Percentiles rank a stretch among this genome's conserved stretches.
These are phyloP conservation scores for Verticillium nubilum DNA, from an alignment of 2,329 filamentous ascomycete species.

Conservation along the genomic window DNA sequence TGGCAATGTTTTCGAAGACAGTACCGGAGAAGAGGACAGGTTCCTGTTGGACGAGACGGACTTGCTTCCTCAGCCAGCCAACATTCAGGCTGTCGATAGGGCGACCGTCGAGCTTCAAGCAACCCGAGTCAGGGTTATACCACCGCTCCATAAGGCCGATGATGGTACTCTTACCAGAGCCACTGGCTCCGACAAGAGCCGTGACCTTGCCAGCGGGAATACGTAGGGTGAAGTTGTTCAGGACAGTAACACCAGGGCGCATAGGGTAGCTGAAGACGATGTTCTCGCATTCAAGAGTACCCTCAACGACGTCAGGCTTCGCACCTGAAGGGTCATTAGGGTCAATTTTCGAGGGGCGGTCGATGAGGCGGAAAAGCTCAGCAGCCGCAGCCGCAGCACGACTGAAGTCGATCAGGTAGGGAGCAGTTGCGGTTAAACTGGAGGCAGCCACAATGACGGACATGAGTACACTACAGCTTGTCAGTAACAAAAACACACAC, in stretches of 20 bases:
- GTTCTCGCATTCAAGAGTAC: constrained; percentile 20
- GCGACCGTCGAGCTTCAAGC: constrained; percentile 37
- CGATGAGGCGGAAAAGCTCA: constrained; percentile 17
- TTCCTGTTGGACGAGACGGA: constrained; percentile 45
- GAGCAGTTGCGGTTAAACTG: constrained; percentile 12
- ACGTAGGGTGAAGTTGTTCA: constrained; percentile 25
- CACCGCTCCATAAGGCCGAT: constrained; percentile 54
- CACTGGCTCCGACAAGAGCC: constrained; percentile 37
- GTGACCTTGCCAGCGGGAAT: constrained; percentile 30
- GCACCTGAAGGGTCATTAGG: constrained; percentile 12
- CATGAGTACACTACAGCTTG: constrained; percentile 15
- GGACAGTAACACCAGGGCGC: constrained; percentile 24
- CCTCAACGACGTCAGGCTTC: constrained; percentile 4
- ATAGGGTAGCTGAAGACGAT: constrained; percentile 30
- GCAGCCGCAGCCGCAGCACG: constrained; percentile 11
- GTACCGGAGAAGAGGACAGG: constrained; percentile 38
- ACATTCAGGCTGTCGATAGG: constrained; percentile 38
- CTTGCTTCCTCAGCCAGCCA: constrained; percentile 46
- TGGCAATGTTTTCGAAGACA: constrained; percentile 49
- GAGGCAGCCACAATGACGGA: constrained; percentile 17
- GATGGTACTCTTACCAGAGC: constrained; percentile 54
- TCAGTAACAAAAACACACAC: background rate
- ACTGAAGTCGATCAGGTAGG: constrained; percentile 12
- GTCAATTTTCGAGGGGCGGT: constrained; percentile 16
- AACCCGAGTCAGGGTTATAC: constrained; percentile 39